Percentiles rank a stretch among this genome's conserved stretches.
These are phyloP conservation scores for Nissolia schottii DNA, from an alignment of 306 rosid species.

Conservation along the genomic window DNA sequence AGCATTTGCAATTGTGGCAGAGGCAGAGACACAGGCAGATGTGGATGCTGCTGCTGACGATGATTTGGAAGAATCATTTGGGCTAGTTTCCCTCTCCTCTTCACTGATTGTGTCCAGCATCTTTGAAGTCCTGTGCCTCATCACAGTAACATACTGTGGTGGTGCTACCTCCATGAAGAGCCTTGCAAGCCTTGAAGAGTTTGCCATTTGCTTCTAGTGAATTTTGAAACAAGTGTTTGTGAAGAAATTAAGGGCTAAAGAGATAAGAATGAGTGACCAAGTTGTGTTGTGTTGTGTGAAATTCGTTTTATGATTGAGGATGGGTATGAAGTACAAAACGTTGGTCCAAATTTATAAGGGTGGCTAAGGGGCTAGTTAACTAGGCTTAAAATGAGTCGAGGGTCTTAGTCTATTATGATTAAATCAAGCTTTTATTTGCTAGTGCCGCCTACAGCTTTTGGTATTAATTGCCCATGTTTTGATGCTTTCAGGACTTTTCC, in stretches of 20 bases:
- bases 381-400: constrained; percentile 31
- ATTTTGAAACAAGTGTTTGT: background rate
- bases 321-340: constrained; percentile 14
- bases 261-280: background rate
- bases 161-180: constrained; percentile 89
- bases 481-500: background rate
- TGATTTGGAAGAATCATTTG: constrained; percentile 18
- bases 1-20: constrained; percentile 25
- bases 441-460: constrained; percentile 65
- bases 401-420: constrained; percentile 30
- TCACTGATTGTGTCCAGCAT: constrained; percentile 85
- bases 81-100: constrained; percentile 64
- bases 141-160: constrained; percentile 78
- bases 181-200: constrained; percentile 67
- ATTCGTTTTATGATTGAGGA: constrained; percentile 25
- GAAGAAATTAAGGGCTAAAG: background rate
- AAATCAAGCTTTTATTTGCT: constrained; percentile 30
- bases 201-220: constrained; percentile 60
- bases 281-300: background rate
- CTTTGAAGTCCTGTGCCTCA: constrained; percentile 70
- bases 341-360: constrained; percentile 39
- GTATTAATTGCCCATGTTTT: constrained; percentile 23
- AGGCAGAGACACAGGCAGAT: constrained; percentile 6
- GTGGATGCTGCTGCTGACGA: background rate
- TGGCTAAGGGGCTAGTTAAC: background rate